Conservation (phyloP, 2,329 filamentous ascomycete genomes). For the Dactylellina haptotyla region DNA sequence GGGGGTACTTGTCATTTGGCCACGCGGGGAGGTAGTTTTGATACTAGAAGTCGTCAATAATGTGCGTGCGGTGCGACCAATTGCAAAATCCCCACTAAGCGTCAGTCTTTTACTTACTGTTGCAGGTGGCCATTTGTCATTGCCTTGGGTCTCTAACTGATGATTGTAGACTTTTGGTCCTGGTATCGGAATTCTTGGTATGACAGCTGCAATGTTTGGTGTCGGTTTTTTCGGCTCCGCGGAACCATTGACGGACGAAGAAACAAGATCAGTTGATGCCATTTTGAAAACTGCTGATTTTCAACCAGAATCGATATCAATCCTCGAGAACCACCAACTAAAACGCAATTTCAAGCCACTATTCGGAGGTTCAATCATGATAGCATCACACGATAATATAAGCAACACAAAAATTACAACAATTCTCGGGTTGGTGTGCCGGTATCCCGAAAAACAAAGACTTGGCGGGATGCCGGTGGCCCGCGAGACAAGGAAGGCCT, state of each 20-base stretch:
- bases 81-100: background rate
- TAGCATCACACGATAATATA: background rate
- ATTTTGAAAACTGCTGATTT: background rate
- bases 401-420: slow-evolving; percentile 30
- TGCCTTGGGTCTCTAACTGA: slow-evolving; percentile 30
- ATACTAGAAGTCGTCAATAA: slow-evolving; percentile 7
- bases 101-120: slow-evolving; percentile 10
- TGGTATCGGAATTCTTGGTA: slow-evolving; percentile 46
- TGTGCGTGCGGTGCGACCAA: background rate
- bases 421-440: slow-evolving; percentile 10
- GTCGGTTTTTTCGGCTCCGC: slow-evolving; percentile 8
- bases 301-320: background rate
- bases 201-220: slow-evolving; percentile 36
- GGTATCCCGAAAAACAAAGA: background rate
- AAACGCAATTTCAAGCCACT: background rate
- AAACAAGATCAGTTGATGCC: slow-evolving; percentile 9
- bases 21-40: slow-evolving; percentile 49
- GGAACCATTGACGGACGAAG: slow-evolving; percentile 5
- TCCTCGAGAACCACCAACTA: background rate
- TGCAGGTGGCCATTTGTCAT: slow-evolving; percentile 34
- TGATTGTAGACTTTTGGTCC: slow-evolving; percentile 47
- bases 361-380: slow-evolving; percentile 23
- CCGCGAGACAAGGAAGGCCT: too few species aligned
- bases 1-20: slow-evolving; percentile 66
- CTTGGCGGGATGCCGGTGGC: too few species aligned